Evolutionary conservation across 176 grass and related monocot species (phyloP).

Genomic region (Ananas comosus): DNA sequence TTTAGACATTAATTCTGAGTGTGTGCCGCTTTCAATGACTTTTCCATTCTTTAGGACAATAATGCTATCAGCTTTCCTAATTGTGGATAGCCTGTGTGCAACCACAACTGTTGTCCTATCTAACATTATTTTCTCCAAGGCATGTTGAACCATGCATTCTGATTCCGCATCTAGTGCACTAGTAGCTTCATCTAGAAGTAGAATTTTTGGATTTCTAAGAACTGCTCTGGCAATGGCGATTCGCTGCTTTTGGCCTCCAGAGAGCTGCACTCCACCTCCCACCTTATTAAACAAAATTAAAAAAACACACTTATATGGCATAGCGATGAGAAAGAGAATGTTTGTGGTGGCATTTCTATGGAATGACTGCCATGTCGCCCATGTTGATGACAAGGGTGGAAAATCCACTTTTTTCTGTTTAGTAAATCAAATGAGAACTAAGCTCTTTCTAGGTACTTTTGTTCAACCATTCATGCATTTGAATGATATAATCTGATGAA

Average conservation of each 20-base stretch:
- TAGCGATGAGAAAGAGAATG: not conserved
- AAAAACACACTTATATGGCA: not conserved
- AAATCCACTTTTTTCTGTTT: too few relatives aligned
- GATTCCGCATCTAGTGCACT: conserved; percentile 95
- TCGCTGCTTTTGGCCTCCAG: conserved; percentile 96
- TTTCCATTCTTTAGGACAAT: conserved; percentile 89
- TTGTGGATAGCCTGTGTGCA: conserved; percentile 85
- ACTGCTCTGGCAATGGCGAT: conserved; percentile 95
- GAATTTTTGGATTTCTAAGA: conserved; percentile 91
- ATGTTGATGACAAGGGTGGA: too few relatives aligned
- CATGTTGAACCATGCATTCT: conserved; percentile 91
- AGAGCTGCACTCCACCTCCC: conserved; percentile 87
- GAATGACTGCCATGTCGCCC: too few relatives aligned
- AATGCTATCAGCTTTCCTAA: conserved; percentile 85
- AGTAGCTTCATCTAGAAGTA: conserved; percentile 97
- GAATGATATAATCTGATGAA: too few relatives aligned
- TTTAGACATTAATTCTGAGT: conserved; percentile 73
- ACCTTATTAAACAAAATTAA: conserved; percentile 38
- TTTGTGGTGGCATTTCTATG: not conserved
- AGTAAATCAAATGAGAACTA: too few relatives aligned
- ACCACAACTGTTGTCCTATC: conserved; percentile 91
- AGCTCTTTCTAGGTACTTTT: too few relatives aligned
- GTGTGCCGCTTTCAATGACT: conserved; percentile 87
- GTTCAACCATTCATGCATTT: too few relatives aligned
- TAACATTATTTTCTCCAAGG: conserved; percentile 87